Evolutionary conservation across 2,329 filamentous ascomycete species (phyloP).

Genomic region (Fusarium tanahbumbuense): DNA sequence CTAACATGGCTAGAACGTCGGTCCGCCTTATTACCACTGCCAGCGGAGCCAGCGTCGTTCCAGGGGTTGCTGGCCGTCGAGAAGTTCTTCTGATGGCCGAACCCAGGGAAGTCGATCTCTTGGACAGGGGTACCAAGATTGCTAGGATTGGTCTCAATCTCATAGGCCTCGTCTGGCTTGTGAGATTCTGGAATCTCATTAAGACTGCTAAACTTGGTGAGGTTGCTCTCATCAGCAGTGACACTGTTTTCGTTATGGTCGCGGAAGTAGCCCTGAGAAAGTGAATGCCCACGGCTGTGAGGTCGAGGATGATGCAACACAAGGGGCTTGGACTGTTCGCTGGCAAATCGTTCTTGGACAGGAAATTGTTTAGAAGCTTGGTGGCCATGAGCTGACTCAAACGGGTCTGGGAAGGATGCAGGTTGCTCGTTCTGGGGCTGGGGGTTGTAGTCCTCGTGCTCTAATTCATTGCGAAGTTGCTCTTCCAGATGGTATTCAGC

Average conservation of each 20-base stretch:
- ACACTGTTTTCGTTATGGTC: conserved; percentile 60
- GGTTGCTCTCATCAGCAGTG: conserved; percentile 43
- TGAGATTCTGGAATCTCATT: conserved; percentile 56
- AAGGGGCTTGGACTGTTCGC: conserved; percentile 64
- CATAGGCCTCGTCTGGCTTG: conserved; percentile 66
- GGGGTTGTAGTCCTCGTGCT: conserved; percentile 81
- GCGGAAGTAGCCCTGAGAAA: conserved; percentile 74
- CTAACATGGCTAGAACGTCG: conserved; percentile 68
- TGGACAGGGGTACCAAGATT: conserved; percentile 74
- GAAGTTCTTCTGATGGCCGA: conserved; percentile 65
- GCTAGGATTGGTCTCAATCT: conserved; percentile 80
- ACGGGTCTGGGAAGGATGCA: conserved; percentile 37
- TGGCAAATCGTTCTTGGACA: conserved; percentile 63
- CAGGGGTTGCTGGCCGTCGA: conserved; percentile 73
- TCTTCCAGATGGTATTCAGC: conserved; percentile 87
- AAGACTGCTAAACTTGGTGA: conserved; percentile 51
- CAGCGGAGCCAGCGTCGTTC: conserved; percentile 62
- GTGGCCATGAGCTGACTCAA: conserved; percentile 52
- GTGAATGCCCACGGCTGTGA: conserved; percentile 78
- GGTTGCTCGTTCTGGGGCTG: conserved; percentile 57
- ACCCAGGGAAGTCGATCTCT: conserved; percentile 59
- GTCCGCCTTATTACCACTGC: conserved; percentile 49
- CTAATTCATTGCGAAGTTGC: conserved; percentile 80
- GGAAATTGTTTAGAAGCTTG: conserved; percentile 63
- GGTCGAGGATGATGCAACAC: conserved; percentile 78